Evolutionary conservation across 495 filamentous ascomycete genomes (phyloP), one percentile per base, ranked within the genome.

Genomic region (Trichoderma orchidacearum): DNA sequence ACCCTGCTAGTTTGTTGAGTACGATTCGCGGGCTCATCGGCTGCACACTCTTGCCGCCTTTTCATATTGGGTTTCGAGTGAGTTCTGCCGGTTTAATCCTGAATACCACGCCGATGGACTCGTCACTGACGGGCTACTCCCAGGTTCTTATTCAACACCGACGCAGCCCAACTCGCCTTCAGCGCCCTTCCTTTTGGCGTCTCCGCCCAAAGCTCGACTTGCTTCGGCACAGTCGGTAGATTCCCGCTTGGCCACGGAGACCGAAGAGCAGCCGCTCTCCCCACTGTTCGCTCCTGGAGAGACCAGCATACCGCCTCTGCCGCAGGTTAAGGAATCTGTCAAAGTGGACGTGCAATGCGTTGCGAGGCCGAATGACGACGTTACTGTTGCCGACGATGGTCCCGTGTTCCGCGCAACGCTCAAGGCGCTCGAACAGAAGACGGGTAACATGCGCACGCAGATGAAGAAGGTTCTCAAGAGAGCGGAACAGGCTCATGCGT

Each of bases 391-490:
- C 17, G 93, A 97, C 61, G 93, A 99, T 75, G 94, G 93, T 5
- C 93, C 93, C 0, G 72, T 99, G 8, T 99, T 99, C 70, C 82
- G 93, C 58, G 93, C 93, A 9, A 96, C 92, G 0, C 95, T 99
- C 80, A 97, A 97, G 66, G 85, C 90, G 1, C 71, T 97, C 31
- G 93, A 99, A 66, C 90, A 92, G 62, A 97, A 96, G 75, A 98
- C 92, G 0, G 89, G 89, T n/a, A 94, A 85, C 63, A 90, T 98
- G 83, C 81, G 89, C 34, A 71, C 78, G 27, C 86, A 89, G 62
- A 97, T 96, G 81, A 99, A 99, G 70, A 95, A 95, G 60, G 84
- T 99, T 11, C 72, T 97, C 41, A 92, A 90, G 61, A 87, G 85
- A 60, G 94, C 92, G 29, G 93, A 97, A 62, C 83, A 87, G 12